Evolutionary conservation across 148 eudicot species (phyloP), one percentile per base, ranked within the genome.

Genomic region (Oxyria digyna): DNA sequence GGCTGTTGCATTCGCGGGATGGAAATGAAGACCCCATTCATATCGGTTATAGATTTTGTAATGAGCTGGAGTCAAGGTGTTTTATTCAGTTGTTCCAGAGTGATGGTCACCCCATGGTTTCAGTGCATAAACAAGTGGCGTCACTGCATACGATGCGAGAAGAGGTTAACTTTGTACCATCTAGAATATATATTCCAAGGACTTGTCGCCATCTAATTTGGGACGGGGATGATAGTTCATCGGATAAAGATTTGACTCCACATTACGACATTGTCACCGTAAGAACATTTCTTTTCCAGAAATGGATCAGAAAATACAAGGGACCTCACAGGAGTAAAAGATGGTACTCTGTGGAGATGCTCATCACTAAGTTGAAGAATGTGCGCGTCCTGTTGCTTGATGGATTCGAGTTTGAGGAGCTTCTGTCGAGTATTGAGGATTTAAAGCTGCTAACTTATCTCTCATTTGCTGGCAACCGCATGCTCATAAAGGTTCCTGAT

Each of bases 371-470:
- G 0, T 79, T 64, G 69, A 38, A 9, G 1, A 27, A 54, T 37
- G 26, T 75, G 1, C 46, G 82, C 18, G 63, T 72, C 9, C 17
- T 79, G 45, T 65, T 50, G 2, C 40, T 79, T 42, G n/a, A 50
- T 8, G 12, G 5, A 17, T 7, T 37, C 17, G 33, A 8, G 4
- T 13, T 76, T 8, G 35, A 40, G 31, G 5, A 20, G 24, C 65
- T 75, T 21, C 67, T 74, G 0, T 20, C 70, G 10, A 32, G 59
- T 7, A 67, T 79, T 18, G 77, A 67, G n/a, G 14, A 67, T 2
- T 8, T 79, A 35, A 37, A 72, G 43, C 74, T 70, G 64, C 27
- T 79, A 69, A 69, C 79, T 54, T 69, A 72, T 70, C 69, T 75
- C 20, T 42, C 73, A 45, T 74, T 75, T 11, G 6, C 32, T 17